These are phyloP conservation scores for Sporobolomyces pararoseus DNA, from an alignment of 768 basidiomycete species.

Conservation along the genomic window DNA sequence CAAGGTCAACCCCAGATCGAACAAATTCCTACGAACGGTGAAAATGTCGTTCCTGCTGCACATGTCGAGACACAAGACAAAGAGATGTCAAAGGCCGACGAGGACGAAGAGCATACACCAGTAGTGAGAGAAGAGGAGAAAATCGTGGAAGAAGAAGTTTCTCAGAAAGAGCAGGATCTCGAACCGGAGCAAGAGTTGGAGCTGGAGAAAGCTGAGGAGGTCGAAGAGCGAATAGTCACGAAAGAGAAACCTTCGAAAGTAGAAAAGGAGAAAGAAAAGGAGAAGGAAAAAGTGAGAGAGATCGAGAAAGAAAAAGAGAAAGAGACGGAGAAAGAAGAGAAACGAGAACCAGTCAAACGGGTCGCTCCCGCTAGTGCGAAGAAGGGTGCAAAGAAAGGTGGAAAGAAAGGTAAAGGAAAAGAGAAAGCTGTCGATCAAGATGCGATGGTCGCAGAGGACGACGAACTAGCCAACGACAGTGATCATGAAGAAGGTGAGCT, in stretches of 20 bases:
- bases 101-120: slow-evolving; percentile 44
- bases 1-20: neutral
- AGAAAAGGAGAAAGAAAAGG: neutral
- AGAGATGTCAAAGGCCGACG: slow-evolving; percentile 48
- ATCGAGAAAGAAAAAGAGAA: neutral
- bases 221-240: neutral
- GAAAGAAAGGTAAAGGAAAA: slow-evolving; percentile 22
- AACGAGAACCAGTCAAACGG: slow-evolving; percentile 8
- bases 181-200: neutral
- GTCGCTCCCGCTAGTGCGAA: slow-evolving; percentile 12
- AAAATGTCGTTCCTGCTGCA: too few relatives aligned
- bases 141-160: slow-evolving; percentile 52
- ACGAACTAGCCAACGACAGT: slow-evolving; percentile 15
- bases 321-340: neutral
- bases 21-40: neutral
- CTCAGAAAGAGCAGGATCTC: too few relatives aligned
- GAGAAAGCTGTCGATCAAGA: slow-evolving; percentile 1
- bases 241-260: neutral
- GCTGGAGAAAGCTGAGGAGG: neutral
- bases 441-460: slow-evolving; percentile 11
- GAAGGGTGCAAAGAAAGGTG: slow-evolving; percentile 15
- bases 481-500: slow-evolving; percentile 41
- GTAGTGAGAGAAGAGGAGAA: slow-evolving; percentile 50
- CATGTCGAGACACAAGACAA: neutral
- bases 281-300: slow-evolving; percentile 8